A percentile compares a stretch with the other conserved stretches of the same genome.
phyloP scores from a whole-genome alignment of 228 moss, liverwort and hornwort species.

The Sphagnum fallax region DNA sequence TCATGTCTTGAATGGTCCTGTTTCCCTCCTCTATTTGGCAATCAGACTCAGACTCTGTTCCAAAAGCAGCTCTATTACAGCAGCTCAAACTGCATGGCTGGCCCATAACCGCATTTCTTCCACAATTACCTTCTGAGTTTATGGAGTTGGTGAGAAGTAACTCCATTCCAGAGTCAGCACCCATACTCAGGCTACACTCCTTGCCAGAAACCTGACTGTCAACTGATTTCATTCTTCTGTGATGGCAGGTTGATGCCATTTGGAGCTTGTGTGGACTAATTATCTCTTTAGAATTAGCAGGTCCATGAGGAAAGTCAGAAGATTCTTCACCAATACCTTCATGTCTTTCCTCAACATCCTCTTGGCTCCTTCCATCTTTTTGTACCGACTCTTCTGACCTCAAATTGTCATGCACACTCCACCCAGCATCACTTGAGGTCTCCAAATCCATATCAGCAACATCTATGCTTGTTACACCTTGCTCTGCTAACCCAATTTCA shows the following conservation, averaged over 20 bases:
- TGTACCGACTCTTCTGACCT: slow-evolving; percentile 36
- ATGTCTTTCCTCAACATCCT: slow-evolving; percentile 13
- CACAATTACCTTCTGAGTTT: slow-evolving; percentile 4
- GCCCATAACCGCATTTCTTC: slow-evolving; percentile 7
- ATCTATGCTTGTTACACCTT: not conserved
- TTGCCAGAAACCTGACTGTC: slow-evolving; percentile 16
- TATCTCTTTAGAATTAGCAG: too few relatives aligned
- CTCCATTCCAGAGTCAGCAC: slow-evolving; percentile 1
- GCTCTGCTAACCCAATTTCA: slow-evolving; percentile 7
- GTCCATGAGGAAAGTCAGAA: not conserved
- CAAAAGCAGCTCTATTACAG: slow-evolving; percentile 3
- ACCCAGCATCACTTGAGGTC: slow-evolving; percentile 46
- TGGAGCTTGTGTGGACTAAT: too few relatives aligned
- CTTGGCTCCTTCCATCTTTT: slow-evolving; percentile 30
- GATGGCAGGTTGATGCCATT: too few relatives aligned
- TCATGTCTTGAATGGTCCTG: too few relatives aligned
- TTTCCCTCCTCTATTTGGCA: too few relatives aligned
- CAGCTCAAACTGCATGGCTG: slow-evolving; percentile 4
- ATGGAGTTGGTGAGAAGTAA: slow-evolving; percentile 11
- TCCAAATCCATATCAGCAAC: slow-evolving; percentile 29
- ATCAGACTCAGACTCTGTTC: not conserved
- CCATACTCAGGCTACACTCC: slow-evolving; percentile 3
- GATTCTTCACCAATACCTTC: not conserved
- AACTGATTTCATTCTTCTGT: slow-evolving; percentile 23
- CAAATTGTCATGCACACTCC: slow-evolving; percentile 52